Evolutionary conservation across 805 yeast species (phyloP).

Genomic region (Metschnikowia rubicola): DNA sequence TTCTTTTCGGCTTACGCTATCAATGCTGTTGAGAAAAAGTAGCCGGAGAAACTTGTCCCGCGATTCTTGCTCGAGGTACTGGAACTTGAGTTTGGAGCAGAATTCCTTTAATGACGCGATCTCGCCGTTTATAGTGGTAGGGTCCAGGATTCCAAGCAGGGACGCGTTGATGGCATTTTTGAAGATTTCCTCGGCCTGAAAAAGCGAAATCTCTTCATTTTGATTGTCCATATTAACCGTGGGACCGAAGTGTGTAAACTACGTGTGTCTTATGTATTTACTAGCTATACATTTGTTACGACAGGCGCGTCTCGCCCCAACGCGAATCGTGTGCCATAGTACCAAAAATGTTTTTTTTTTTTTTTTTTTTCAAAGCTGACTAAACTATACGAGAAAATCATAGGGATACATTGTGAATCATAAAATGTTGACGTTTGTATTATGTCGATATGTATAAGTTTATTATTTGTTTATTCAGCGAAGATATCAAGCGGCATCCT

Average conservation of each 20-base stretch:
- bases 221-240: background rate
- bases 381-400: too few relatives aligned
- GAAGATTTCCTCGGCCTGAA: conserved; percentile 11
- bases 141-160: conserved; percentile 8
- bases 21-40: conserved; percentile 35
- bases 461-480: background rate
- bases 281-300: too few relatives aligned
- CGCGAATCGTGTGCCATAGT: too few relatives aligned
- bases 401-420: too few relatives aligned
- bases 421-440: too few relatives aligned
- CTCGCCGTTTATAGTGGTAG: conserved; percentile 23
- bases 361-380: too few relatives aligned
- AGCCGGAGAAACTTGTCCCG: conserved; percentile 61
- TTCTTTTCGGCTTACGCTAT: conserved; percentile 30
- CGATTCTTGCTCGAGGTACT: conserved; percentile 69
- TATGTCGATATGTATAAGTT: background rate
- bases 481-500: conserved; percentile 20
- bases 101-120: conserved; percentile 36
- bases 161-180: conserved; percentile 7
- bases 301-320: too few relatives aligned
- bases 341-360: too few relatives aligned
- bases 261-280: too few relatives aligned
- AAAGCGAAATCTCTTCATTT: conserved; percentile 4
- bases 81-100: conserved; percentile 55
- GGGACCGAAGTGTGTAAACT: too few relatives aligned